phyloP scores from a whole-genome alignment of 805 yeast genomes.

The Wickerhamomyces canadensis region DNA sequence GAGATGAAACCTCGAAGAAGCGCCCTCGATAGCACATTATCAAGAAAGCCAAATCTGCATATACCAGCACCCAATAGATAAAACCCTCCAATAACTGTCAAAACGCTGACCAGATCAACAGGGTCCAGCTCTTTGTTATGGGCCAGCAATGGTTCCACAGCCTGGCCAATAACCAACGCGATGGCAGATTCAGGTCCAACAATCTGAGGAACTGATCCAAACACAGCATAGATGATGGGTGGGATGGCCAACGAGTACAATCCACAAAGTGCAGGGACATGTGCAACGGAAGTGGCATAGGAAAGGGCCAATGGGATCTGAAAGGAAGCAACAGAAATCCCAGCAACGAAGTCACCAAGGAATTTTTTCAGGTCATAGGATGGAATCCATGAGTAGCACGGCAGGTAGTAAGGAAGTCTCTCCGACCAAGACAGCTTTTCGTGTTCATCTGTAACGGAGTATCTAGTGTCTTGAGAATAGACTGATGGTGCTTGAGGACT shows the following conservation, averaged over 20 bases:
- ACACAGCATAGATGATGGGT: constrained; percentile 67
- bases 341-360: constrained; percentile 70
- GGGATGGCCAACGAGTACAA: constrained; percentile 71
- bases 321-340: constrained; percentile 82
- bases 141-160: constrained; percentile 50
- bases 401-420: constrained; percentile 56
- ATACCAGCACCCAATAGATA: constrained; percentile 68
- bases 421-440: constrained; percentile 13
- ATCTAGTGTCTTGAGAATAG: constrained; percentile 8
- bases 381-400: constrained; percentile 64
- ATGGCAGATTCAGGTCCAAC: constrained; percentile 93
- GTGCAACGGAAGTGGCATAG: constrained; percentile 79
- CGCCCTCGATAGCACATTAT: constrained; percentile 72
- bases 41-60: constrained; percentile 80
- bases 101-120: constrained; percentile 56
- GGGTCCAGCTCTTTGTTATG: constrained; percentile 38
- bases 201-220: constrained; percentile 83
- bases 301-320: constrained; percentile 77
- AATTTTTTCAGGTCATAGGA: constrained; percentile 36
- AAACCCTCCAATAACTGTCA: constrained; percentile 74
- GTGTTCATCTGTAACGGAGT: background rate
- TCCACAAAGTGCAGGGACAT: constrained; percentile 77
- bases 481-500: constrained; percentile 10
- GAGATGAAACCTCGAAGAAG: constrained; percentile 77
- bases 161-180: constrained; percentile 77